Percentiles rank a stretch among this genome's conserved stretches.
These are phyloP conservation scores for Picea mariana DNA, from an alignment of 83 land plant genomes.

Conservation along the genomic window DNA sequence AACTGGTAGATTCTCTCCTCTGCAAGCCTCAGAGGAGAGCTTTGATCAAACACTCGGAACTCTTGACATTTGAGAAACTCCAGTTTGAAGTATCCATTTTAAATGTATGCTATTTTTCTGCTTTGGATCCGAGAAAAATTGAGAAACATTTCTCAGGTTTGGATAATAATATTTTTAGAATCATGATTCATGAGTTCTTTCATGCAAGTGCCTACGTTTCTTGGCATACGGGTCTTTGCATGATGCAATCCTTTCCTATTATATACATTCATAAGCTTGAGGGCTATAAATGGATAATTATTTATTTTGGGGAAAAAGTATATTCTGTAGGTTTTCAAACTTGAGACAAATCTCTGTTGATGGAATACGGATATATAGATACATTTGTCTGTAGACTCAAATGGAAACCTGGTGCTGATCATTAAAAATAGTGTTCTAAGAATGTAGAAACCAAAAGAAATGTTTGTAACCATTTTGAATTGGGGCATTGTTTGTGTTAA, in stretches of 20 bases:
- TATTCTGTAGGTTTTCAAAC: no score
- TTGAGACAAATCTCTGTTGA: no score
- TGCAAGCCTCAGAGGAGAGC: conserved; percentile 1
- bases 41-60: conserved; percentile 10
- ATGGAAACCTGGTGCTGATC: no score
- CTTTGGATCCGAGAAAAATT: not conserved
- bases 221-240: not conserved
- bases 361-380: no score
- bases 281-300: no score
- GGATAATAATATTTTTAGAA: conserved; percentile 1
- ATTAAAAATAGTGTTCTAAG: no score
- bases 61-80: conserved; percentile 11
- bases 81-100: conserved; percentile 7
- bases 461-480: no score
- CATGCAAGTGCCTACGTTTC: not conserved
- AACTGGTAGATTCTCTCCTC: conserved; percentile 12
- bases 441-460: no score
- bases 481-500: no score
- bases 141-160: conserved; percentile 13
- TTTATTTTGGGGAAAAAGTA: no score
- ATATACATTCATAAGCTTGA: no score
- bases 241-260: not conserved
- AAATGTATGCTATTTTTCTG: conserved; percentile 10
- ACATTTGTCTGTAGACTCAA: no score
- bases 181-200: not conserved